These are phyloP conservation scores for Cyclotella sp. DNA, from an alignment of 108 stramenopile genomes.

Conservation along the genomic window DNA sequence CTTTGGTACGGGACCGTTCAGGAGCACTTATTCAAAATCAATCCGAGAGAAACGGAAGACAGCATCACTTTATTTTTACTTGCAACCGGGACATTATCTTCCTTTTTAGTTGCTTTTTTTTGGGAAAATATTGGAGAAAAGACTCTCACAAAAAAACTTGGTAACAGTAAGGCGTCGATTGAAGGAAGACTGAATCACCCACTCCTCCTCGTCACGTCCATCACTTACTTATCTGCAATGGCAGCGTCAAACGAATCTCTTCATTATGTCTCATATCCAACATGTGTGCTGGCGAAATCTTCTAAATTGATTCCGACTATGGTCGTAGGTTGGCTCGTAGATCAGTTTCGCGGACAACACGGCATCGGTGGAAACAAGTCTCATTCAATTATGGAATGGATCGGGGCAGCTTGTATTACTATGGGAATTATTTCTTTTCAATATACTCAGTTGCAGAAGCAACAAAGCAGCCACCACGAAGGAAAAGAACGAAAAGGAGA, in stretches of 20 bases:
- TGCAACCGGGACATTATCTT: conserved; percentile 65
- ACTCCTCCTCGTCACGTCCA: conserved; percentile 50
- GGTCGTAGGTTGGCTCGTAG: conserved; percentile 75
- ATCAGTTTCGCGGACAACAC: conserved; percentile 34
- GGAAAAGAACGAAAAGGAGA: conserved; percentile 33
- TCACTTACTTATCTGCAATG: conserved; percentile 83
- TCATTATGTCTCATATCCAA: conserved; percentile 90
- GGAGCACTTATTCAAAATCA: conserved; percentile 60
- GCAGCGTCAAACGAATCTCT: conserved; percentile 78
- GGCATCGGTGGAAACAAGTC: conserved; percentile 1
- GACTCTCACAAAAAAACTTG: neutral
- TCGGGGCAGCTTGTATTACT: conserved; percentile 73
- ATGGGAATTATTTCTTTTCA: conserved; percentile 82
- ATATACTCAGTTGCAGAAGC: conserved; percentile 62
- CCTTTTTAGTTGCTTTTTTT: conserved; percentile 61
- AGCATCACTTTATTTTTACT: conserved; percentile 73
- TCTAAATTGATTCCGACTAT: conserved; percentile 96
- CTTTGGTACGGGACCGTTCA: conserved; percentile 84
- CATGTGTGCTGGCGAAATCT: conserved; percentile 91
- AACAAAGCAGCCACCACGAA: conserved; percentile 12
- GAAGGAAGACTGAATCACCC: conserved; percentile 55
- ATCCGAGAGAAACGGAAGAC: conserved; percentile 43
- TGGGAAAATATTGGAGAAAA: conserved; percentile 60
- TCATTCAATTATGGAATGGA: conserved; percentile 76
- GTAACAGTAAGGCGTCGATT: neutral